Evolutionary conservation across 2,329 filamentous ascomycete genomes (phyloP).

Genomic region (Bipolaris gigantea): DNA sequence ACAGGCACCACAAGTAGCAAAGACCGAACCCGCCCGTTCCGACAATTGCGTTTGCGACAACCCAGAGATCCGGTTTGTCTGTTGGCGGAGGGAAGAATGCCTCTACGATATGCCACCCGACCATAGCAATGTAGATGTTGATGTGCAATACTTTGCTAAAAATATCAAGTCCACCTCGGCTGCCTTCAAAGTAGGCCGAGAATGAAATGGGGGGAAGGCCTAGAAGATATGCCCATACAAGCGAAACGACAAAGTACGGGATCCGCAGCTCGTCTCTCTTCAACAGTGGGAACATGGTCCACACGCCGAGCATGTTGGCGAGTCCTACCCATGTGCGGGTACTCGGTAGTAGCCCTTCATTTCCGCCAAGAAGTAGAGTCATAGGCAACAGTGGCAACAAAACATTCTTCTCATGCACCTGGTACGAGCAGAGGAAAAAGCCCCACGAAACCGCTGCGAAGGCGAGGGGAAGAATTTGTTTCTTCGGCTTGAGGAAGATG

Average conservation of each 20-base stretch:
- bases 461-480: conserved; percentile 74
- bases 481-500: conserved; percentile 76
- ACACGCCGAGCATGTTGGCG: conserved; percentile 83
- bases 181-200: conserved; percentile 62
- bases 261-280: conserved; percentile 79
- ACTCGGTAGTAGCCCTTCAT: conserved; percentile 74
- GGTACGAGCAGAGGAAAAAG: conserved; percentile 96
- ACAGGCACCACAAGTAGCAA: conserved; percentile 90
- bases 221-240: conserved; percentile 89
- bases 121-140: conserved; percentile 75
- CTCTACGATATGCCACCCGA: conserved; percentile 78
- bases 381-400: conserved; percentile 89
- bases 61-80: conserved; percentile 90
- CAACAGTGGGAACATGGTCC: conserved; percentile 93
- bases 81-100: conserved; percentile 67
- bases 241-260: conserved; percentile 81
- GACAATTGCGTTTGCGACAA: conserved; percentile 84
- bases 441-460: conserved; percentile 88
- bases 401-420: conserved; percentile 98
- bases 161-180: conserved; percentile 50
- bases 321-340: conserved; percentile 92
- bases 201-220: conserved; percentile 80
- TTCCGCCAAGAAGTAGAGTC: conserved; percentile 80
- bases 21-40: conserved; percentile 83
- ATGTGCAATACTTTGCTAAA: conserved; percentile 73